These are phyloP conservation scores for Phellopilus nigrolimitatus DNA, from an alignment of 1,284 basidiomycete species.

Conservation along the genomic window DNA sequence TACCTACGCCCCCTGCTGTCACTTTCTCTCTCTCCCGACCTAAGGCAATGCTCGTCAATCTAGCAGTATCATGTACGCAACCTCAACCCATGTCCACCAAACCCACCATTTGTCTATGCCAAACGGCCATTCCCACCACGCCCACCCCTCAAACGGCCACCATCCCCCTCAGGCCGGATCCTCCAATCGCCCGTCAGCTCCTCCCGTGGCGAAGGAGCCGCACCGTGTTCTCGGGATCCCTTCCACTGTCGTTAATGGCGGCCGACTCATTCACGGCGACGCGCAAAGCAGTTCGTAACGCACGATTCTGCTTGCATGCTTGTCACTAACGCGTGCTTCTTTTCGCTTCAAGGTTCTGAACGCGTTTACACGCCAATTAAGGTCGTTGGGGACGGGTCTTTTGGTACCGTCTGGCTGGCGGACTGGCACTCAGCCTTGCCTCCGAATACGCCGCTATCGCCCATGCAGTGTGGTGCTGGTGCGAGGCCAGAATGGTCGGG, in stretches of 20 bases:
- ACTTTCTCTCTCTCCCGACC: slow-evolving; percentile 18
- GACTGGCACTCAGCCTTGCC: slow-evolving; percentile 98
- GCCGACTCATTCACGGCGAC: slow-evolving; percentile 64
- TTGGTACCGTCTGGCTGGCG: slow-evolving; percentile 97
- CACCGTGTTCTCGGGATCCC: slow-evolving; percentile 66
- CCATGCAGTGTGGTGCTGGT: slow-evolving; percentile 87
- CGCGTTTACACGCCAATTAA: slow-evolving; percentile 63
- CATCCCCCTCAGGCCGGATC: slow-evolving; percentile 27
- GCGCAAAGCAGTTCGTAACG: slow-evolving; percentile 58
- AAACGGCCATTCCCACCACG: slow-evolving; percentile 5
- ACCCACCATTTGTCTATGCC: slow-evolving; percentile 9
- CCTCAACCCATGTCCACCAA: slow-evolving; percentile 49
- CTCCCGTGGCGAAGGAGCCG: slow-evolving; percentile 45
- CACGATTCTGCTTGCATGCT: slow-evolving; percentile 17
- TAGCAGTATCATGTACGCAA: slow-evolving; percentile 56
- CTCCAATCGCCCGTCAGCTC: slow-evolving; percentile 21
- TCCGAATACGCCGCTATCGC: slow-evolving; percentile 79
- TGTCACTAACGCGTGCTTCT: slow-evolving; percentile 17
- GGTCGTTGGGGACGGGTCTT: slow-evolving; percentile 92
- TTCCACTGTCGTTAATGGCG: slow-evolving; percentile 62
- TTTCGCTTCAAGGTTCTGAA: slow-evolving; percentile 41
- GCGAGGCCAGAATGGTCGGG: slow-evolving; percentile 92
- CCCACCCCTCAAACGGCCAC: slow-evolving; percentile 20
- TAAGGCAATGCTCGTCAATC: slow-evolving; percentile 46
- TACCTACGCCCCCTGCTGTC: slow-evolving; percentile 22